Base-by-base conservation (phyloP, 768 basidiomycete species). In the Phaeotremella skinneri region DNA sequence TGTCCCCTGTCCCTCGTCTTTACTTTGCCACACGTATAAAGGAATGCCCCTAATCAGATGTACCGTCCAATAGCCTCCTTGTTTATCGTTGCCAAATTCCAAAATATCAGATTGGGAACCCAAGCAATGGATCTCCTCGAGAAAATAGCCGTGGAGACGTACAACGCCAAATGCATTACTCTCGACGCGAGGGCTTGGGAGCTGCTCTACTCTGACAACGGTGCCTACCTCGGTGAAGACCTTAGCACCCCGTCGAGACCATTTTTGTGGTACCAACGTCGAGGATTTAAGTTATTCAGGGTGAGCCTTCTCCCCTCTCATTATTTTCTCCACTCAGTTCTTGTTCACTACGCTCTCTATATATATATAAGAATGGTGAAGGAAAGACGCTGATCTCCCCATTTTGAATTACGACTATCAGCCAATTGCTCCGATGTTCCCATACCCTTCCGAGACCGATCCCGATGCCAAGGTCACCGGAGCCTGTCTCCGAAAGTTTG, bases 121-220 rank as follows among this genome's bases (percentile, higher is more conserved):
- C 45, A 49, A 49, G 54, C 61, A 4, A 55, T 72, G 32, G 42
- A 62, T 25, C 23, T 67, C 16, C 55, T 72, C 17, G 70, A 72
- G 45, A 34, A 41, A 43, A 52, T 32, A 4, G 62, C 62, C 26
- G 49, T 56, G 9, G 56, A 67, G 5, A 32, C 49, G n/a, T 63
- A 58, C 51, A 49, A 37, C 13, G 67, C 64, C 11, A 51, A 61
- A 25, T 43, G 20, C n/a, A 41, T 72, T 31, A 64, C 69, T 16
- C 52, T 71, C 13, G 66, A 68, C 30, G 68, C 69, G 4, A 48
- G 52, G 1, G 64, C 66, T 4, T 66, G 65, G 49, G 25, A 53
- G 21, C 17, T 27, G 9, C 59, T 55, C 4, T 27, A 42, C 1
- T 20, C 50, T 37, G 26, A 29, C 16, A 37, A 60, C 37, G 55